Evolutionary conservation across 164 flowering plant species (phyloP), one percentile per base, ranked within the genome.

Genomic region (Buxus sempervirens): DNA sequence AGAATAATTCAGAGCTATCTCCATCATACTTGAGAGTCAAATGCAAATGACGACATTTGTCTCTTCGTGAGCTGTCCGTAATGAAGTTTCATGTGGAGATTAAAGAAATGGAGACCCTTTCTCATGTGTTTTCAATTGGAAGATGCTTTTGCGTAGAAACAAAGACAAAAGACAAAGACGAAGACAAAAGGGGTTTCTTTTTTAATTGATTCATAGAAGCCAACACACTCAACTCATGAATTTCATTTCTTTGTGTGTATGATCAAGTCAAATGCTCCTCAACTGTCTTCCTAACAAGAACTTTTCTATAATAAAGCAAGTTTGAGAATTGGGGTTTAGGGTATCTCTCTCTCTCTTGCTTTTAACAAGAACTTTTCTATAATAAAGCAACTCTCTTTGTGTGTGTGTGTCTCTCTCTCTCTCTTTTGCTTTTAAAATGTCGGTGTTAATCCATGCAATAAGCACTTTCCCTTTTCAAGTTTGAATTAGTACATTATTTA

Each of bases 191-290:
- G 4, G 23, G 65, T 42, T 48, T 32, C 7, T 32, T 3, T 32
- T 32, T 32, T 63, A 54, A 63, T 48, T 63, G 65, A 63, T 48
- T 48, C 32, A 4, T n/a, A 23, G 26, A 63, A 63, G 54, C 65
- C 45, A 63, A 63, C 65, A 22, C 22, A 0, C 20, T 55, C 67
- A 64, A 49, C 56, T 51, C 28, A 4, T 23, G 9, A 57, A 23
- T 45, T 45, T 45, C 51, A 45, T 6, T 45, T 5, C 51, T 45
- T 45, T 45, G 9, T 45, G 38, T 32, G 38, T 32, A 7, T 3
- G 38, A 45, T 45, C 51, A 4, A 10, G 51, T 45, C 51, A 45
- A 45, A 15, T 45, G 51, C 51, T 45, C 18, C 13, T 10, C 51
- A 10, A 4, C 18, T 45, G 10, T 45, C 5, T 45, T 45, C 2